Evolutionary conservation across 2,329 filamentous ascomycete species (phyloP), one percentile per base, ranked within the genome.

Genomic region (Colletotrichum cuscutae): DNA sequence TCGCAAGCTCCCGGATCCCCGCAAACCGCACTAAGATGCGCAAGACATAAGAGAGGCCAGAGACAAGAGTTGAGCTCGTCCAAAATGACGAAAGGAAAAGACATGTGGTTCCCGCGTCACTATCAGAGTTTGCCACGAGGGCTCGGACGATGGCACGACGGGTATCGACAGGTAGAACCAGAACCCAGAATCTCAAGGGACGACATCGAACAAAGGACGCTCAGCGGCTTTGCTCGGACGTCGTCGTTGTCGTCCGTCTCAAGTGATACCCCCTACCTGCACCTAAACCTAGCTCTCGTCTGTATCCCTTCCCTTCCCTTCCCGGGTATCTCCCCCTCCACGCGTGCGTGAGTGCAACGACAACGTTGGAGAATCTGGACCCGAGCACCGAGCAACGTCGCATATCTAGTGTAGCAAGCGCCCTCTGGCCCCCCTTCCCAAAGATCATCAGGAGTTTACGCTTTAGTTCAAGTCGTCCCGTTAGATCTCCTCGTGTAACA

Each of bases 61-160:
- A 22, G 19, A 60, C 32, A 52, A 42, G 8, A 42, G 37, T 42
- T 42, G 37, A 42, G 19, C 37, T 15, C 37, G 26, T 30, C 24
- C 37, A 8, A 5, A 62, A 28, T 26, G 42, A 32, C 59, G 24
- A 32, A n/a, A 6, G 26, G 37, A 42, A 49, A 30, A 32, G 30
- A 30, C 37, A 30, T 22, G 42, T 9, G 11, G 32, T 8, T 13
- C 4, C 46, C 46, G 49, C 49, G 22, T 53, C 49, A 64, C 49
- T 19, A 26, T 54, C n/a, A 22, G 46, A 24, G 57, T 65, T 65
- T 65, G 70, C 70, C 65, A 72, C 46, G 70, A 72, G 70, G 65
- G 28, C 70, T 67, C 35, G 46, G 59, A 68, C 32, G 32, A 35
- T 35, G 32, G 32, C 32, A 35, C 8, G 32, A 56, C 53, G 42